phyloP scores from a whole-genome alignment of 139 green algal genomes.

The Desmodesmus armatus region DNA sequence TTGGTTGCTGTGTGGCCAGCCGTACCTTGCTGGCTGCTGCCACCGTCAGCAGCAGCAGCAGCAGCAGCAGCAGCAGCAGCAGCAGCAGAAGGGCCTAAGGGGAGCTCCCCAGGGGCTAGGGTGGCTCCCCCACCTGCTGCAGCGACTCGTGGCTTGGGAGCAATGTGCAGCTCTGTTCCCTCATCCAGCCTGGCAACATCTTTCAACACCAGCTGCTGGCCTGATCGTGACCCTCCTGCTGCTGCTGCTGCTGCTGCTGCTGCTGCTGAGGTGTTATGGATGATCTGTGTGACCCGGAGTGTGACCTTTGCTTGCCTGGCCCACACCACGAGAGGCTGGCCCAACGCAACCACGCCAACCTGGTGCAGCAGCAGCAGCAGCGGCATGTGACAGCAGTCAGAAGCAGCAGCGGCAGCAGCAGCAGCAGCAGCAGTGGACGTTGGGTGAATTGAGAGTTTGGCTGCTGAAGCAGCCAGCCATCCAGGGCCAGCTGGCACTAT shows the following conservation, averaged over 20 bases:
- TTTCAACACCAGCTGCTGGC: slow-evolving; percentile 4
- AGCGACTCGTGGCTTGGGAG: slow-evolving; percentile 67
- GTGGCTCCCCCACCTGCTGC: neutral
- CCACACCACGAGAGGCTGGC: slow-evolving; percentile 81
- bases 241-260: slow-evolving; percentile 20
- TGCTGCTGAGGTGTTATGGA: slow-evolving; percentile 4
- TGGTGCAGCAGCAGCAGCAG: slow-evolving; percentile 41
- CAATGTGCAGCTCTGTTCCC: slow-evolving; percentile 80
- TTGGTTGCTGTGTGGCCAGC: neutral
- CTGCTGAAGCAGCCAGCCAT: too few relatives aligned
- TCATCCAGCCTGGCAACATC: slow-evolving; percentile 67
- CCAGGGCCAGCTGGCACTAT: too few relatives aligned
- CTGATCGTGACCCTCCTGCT: neutral
- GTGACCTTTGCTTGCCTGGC: slow-evolving; percentile 51
- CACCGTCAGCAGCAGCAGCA: slow-evolving; percentile 1
- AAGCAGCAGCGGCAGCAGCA: neutral
- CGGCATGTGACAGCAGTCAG: neutral
- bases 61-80: neutral
- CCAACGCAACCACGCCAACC: slow-evolving; percentile 73
- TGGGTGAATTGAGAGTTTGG: too few relatives aligned
- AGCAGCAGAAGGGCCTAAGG: neutral
- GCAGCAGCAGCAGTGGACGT: neutral
- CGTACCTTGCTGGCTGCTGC: neutral
- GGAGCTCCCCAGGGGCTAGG: slow-evolving; percentile 8
- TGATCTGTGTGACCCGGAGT: slow-evolving; percentile 34